Base-by-base conservation (phyloP, 768 basidiomycete species). In the Suillus subluteus region DNA sequence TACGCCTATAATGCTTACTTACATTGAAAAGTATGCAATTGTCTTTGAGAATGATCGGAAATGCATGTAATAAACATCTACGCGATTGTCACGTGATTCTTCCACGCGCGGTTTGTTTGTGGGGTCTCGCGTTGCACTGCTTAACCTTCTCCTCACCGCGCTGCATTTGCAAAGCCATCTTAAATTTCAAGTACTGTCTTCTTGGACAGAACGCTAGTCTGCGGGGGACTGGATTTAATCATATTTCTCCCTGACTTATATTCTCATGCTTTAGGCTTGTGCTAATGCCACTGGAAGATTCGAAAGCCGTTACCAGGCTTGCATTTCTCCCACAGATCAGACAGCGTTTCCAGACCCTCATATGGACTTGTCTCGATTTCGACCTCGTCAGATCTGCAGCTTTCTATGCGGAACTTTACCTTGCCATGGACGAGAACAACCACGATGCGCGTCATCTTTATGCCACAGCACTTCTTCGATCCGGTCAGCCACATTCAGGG, bases 361-460 rank as follows among this genome's bases (percentile, higher is more conserved):
- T 94, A 73, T 94, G 93, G 92, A 87, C 88, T 71, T 94, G 88
- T 79, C 88, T 95, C 66, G 94, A 95, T 80, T 85, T 88, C 64
- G 91, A 91, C 72, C 87, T 95, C 55, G 82, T 86, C 71, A 86
- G 85, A 77, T 89, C 93, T 15, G 94, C 95, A 48, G 86, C 94
- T 56, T 97, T 97, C 82, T 92, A 92, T 80, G 93, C 94, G 43
- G 95, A 96, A 79, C 82, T 93, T 69, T 92, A 92, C 76, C 91
- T 85, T 75, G 86, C 88, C 48, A 79, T 92, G 76, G 89, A 92
- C 78, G 82, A 84, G 67, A 76, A 81, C 38, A 88, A 87, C 77
- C 95, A 96, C 75, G 89, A 92, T 74, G 88, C 93, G 70, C 87
- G 92, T 65, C 94, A 94, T 81, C 85, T 96, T 55, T 92, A 93